Base-by-base conservation (phyloP, 257 asterid genomes). In the Solanum microdontum region DNA sequence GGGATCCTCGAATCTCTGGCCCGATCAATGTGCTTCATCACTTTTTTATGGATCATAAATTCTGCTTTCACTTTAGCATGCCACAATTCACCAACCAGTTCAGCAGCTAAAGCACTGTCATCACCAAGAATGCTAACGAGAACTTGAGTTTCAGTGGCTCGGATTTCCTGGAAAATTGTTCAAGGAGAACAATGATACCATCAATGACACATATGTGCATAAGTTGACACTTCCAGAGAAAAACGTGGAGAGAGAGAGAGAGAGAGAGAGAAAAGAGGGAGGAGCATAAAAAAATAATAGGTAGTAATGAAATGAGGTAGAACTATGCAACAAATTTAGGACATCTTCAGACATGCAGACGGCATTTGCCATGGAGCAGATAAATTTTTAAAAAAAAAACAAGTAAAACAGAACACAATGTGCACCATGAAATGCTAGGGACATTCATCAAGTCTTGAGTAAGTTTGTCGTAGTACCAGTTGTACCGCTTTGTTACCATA, bases 111-210 rank as follows among this genome's bases (percentile, higher is more conserved):
- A 36, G 94, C 89, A 23, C 95, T 74, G 82, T 97, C 98, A 15
- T 95, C 96, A 1, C 95, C 94, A 77, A 95, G 90, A 88, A 97
- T 88, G 96, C 99, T 93, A 30, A 96, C 96, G 9, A 95, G 95
- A 89, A 97, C 96, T 90, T 97, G 94, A 24, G 99, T 97, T 91
- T 97, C 98, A 55, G 93, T 93, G 17, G 96, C 94, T 69, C 99
- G 93, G 55, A 93, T 91, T 76, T 92, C 93, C 99, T 94, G 91
- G 82, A 34, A 90, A 11, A 30, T 86, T 45, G 68, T 80, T 79
- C 24, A 79, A 76, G 60, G n/a, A 39, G 34, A 79, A 72, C 37
- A 39, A 34, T 66, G 82, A 36, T 51, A 33, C 26, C 69, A 69
- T 83, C 83, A 76, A 40, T 8, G 64, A 79, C 37, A 79, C 36